Percentiles rank a stretch among this genome's conserved stretches.
Evolutionary conservation across 345 rosid species (phyloP).

Genomic region (Raphanus sativus): DNA sequence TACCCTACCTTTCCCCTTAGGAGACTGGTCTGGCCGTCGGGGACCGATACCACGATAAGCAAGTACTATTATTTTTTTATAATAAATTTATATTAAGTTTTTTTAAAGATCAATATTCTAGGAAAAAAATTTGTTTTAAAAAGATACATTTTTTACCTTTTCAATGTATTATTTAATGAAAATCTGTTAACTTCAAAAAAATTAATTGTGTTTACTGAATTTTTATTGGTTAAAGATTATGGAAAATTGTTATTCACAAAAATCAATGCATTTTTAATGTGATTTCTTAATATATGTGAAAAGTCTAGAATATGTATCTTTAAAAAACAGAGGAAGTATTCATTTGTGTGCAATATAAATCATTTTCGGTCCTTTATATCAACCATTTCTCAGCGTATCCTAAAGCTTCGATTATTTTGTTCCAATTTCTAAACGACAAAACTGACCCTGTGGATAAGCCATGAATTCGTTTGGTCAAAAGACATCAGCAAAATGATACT

Average conservation of each 20-base stretch:
- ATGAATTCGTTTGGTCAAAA: slow-evolving; percentile 18
- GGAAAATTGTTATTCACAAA: too few relatives aligned
- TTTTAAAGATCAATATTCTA: too few relatives aligned
- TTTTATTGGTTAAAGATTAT: too few relatives aligned
- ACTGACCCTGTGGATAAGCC: slow-evolving; percentile 12
- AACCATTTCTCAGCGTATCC: slow-evolving; percentile 2
- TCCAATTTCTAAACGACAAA: slow-evolving; percentile 25
- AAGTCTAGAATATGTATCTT: too few relatives aligned
- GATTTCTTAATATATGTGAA: too few relatives aligned
- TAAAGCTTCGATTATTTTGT: slow-evolving; percentile 17
- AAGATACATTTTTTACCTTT: too few relatives aligned
- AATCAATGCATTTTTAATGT: too few relatives aligned
- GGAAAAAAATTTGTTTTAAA: too few relatives aligned
- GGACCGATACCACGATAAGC: slow-evolving; percentile 22
- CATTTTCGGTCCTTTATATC: not conserved
- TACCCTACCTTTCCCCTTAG: slow-evolving; percentile 25
- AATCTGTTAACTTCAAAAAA: too few relatives aligned
- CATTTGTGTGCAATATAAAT: not conserved
- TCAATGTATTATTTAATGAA: too few relatives aligned
- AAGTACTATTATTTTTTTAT: not conserved
- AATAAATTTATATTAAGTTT: not conserved
- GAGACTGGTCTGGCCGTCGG: slow-evolving; percentile 41
- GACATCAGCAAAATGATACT: slow-evolving; percentile 13
- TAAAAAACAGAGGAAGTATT: too few relatives aligned
- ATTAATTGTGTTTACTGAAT: too few relatives aligned